A percentile compares a stretch with the other conserved stretches of the same genome.
phyloP scores from a whole-genome alignment of 257 asterid species.

The Plantago elongata region DNA sequence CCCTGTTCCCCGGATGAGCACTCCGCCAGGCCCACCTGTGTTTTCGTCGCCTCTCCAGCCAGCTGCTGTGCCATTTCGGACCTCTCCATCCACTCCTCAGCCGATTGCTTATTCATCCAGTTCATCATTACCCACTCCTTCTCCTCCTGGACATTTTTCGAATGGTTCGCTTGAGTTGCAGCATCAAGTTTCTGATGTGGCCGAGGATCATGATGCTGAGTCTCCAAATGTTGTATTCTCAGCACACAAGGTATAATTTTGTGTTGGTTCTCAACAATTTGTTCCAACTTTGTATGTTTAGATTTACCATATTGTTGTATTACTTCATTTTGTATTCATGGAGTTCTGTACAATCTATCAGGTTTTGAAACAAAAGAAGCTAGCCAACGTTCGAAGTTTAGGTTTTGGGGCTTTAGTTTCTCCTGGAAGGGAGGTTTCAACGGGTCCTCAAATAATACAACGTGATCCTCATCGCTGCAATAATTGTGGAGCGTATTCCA shows the following conservation, averaged over 20 bases:
- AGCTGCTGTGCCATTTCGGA: slow-evolving; percentile 91
- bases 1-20: slow-evolving; percentile 70
- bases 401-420: slow-evolving; percentile 94
- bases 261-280: background rate
- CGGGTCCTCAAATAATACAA: slow-evolving; percentile 85
- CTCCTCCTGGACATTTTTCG: slow-evolving; percentile 43
- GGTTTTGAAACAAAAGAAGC: slow-evolving; percentile 87
- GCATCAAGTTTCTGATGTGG: slow-evolving; percentile 45
- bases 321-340: background rate
- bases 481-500: slow-evolving; percentile 87
- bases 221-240: slow-evolving; percentile 77
- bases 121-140: slow-evolving; percentile 69
- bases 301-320: background rate
- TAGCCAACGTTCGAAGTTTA: slow-evolving; percentile 72
- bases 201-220: slow-evolving; percentile 44
- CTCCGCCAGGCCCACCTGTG: slow-evolving; percentile 98
- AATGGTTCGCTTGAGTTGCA: slow-evolving; percentile 65
- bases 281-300: too few species aligned
- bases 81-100: slow-evolving; percentile 96
- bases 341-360: slow-evolving; percentile 21
- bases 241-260: slow-evolving; percentile 72
- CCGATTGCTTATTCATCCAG: slow-evolving; percentile 72
- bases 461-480: slow-evolving; percentile 92
- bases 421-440: slow-evolving; percentile 74
- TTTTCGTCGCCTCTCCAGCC: slow-evolving; percentile 94